Percentiles rank a stretch among this genome's conserved stretches.
Conservation (phyloP, 768 basidiomycete genomes). For the Tremella mesenterica region DNA sequence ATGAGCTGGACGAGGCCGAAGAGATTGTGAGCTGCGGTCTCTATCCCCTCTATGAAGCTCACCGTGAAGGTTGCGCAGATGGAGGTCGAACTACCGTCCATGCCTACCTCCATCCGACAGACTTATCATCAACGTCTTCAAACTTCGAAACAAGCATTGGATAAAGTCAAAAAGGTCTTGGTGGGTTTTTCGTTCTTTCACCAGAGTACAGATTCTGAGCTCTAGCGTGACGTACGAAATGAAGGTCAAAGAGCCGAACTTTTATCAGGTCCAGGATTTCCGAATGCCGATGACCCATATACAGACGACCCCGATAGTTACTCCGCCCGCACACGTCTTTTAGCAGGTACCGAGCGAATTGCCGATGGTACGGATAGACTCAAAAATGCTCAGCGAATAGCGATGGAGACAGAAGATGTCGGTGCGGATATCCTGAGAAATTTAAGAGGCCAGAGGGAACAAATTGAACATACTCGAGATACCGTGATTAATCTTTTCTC, state of each 20-base stretch:
- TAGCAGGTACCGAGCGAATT: conserved; percentile 67
- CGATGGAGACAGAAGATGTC: conserved; percentile 90
- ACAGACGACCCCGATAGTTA: conserved; percentile 51
- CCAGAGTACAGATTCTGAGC: background rate
- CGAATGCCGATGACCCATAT: conserved; percentile 58
- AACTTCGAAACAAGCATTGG: conserved; percentile 64
- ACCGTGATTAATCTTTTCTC: conserved; percentile 53
- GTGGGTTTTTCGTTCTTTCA: conserved; percentile 36
- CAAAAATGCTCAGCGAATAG: conserved; percentile 82
- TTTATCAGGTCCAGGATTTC: conserved; percentile 48
- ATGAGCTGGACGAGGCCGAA: conserved; percentile 96
- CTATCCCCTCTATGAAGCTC: background rate
- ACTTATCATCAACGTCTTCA: conserved; percentile 69
- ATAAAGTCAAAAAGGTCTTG: conserved; percentile 64
- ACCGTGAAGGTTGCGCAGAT: conserved; percentile 79
- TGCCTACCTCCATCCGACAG: conserved; percentile 72
- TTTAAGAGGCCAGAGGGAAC: conserved; percentile 77
- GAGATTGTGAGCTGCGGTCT: conserved; percentile 63
- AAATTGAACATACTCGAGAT: conserved; percentile 84
- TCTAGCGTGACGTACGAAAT: conserved; percentile 59
- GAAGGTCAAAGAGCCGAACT: conserved; percentile 68
- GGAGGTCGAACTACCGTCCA: conserved; percentile 95
- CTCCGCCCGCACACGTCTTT: conserved; percentile 55
- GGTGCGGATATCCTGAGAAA: conserved; percentile 85
- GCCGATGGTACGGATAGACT: conserved; percentile 72